Evolutionary conservation across 1,284 basidiomycete genomes (phyloP), one percentile per base, ranked within the genome.

Genomic region (Trichosporon ovoides): DNA sequence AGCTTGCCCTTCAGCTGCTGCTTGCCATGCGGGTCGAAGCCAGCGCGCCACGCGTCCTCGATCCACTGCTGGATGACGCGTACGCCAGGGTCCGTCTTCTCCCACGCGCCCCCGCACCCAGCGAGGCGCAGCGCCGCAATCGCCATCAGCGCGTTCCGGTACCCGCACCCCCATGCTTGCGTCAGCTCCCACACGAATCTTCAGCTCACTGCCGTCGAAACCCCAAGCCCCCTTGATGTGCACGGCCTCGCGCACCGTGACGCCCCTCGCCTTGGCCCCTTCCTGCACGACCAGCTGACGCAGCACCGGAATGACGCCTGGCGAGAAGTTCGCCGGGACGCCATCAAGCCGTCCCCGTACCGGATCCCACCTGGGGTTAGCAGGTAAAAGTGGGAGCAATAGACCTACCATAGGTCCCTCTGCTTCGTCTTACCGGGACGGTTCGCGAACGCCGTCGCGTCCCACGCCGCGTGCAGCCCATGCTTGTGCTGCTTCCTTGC

Each of bases 101-200:
- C 48, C 56, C 73, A 73, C 2, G 69, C 46, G 3, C 56, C 18
- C 11, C 53, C 51, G 56, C 73, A 71, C 2, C 54, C 38, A 46
- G 81, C 80, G 78, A 88, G 82, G 19, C 56, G 55, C 16, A 93
- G 80, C 6, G 84, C 81, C 1, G 87, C 80, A 63, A 90, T 89
- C 4, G 82, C 80, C 87, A 94, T 93, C 57, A 89, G 67, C 67
- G 87, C 91, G 70, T 92, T 93, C 33, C 90, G 85, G 71, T 93
- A 92, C 16, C 77, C 76, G 58, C 77, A 79, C 13, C 77, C 76
- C 76, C 77, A 78, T 7, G 68, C 69, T 71, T 35, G 7, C 49
- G 50, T 61, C 56, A 61, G 60, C 38, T 53, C 4, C 7, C 5
- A 24, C 10, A 13, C 50, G 1, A 19, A 12, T 3, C 9, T 13